These are phyloP conservation scores for Bretschneidera sinensis DNA, from an alignment of 345 rosid species.

Conservation along the genomic window DNA sequence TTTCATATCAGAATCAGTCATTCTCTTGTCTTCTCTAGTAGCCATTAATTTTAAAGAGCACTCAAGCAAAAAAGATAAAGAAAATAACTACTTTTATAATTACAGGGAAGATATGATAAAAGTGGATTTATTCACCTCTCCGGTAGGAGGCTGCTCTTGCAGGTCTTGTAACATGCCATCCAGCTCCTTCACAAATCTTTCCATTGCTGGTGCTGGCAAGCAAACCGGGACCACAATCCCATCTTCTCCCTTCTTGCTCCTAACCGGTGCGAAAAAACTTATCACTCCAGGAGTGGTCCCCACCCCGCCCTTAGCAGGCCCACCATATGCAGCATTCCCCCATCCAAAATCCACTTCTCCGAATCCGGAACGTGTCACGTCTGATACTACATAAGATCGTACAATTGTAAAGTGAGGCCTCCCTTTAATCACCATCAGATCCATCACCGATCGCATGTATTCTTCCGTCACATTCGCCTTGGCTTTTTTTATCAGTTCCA, in stretches of 20 bases:
- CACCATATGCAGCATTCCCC: constrained; percentile 48
- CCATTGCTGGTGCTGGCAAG: constrained; percentile 44
- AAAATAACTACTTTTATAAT: too few species aligned
- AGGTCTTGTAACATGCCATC: constrained; percentile 23
- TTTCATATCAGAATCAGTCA: too few species aligned
- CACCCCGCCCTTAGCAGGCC: constrained; percentile 27
- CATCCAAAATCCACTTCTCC: constrained; percentile 42
- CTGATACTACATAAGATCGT: constrained; percentile 34
- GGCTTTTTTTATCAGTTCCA: constrained; percentile 25
- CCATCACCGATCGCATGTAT: constrained; percentile 45
- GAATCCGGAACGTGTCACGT: constrained; percentile 31
- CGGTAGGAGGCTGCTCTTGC: constrained; percentile 4
- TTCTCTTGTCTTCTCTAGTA: too few species aligned
- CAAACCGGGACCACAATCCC: constrained; percentile 43
- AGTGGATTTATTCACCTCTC: background rate
- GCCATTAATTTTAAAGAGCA: too few species aligned
- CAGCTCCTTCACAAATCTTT: constrained; percentile 38
- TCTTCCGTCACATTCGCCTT: constrained; percentile 40
- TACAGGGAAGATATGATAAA: constrained; percentile 20
- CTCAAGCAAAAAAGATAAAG: too few species aligned
- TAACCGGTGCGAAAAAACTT: constrained; percentile 28
- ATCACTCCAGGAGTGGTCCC: constrained; percentile 28
- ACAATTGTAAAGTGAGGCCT: constrained; percentile 34
- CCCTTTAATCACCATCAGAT: constrained; percentile 40
- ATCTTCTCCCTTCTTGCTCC: constrained; percentile 31